Percentiles rank a stretch among this genome's conserved stretches.
Evolutionary conservation across 495 filamentous ascomycete genomes (phyloP).

Genomic region (Penicillium paradoxum): DNA sequence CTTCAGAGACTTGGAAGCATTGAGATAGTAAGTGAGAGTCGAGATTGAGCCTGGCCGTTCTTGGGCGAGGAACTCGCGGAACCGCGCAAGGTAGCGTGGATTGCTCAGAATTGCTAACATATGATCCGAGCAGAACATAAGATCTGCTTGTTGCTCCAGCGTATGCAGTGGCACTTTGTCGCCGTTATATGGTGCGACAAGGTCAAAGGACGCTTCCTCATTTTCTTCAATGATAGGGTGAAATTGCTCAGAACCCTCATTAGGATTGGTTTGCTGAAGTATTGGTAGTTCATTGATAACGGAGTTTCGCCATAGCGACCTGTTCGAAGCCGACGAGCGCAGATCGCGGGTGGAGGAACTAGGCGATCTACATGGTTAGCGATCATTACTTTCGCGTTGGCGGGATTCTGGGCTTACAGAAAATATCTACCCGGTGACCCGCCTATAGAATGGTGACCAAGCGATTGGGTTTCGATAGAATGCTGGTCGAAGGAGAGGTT

Average conservation of each 20-base stretch:
- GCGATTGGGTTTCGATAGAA: not conserved
- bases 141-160: constrained; percentile 56
- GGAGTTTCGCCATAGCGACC: constrained; percentile 23
- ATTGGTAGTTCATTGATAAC: constrained; percentile 27
- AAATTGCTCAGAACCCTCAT: constrained; percentile 28
- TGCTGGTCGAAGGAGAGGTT: not conserved
- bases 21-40: constrained; percentile 61
- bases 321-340: constrained; percentile 18
- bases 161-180: constrained; percentile 22
- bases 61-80: constrained; percentile 63
- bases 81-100: constrained; percentile 57
- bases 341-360: constrained; percentile 10
- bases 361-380: constrained; percentile 2
- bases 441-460: constrained; percentile 2
- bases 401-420: not conserved
- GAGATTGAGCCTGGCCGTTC: constrained; percentile 67
- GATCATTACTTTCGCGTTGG: not conserved
- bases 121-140: constrained; percentile 61
- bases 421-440: not conserved
- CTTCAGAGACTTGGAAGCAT: constrained; percentile 59
- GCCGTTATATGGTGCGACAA: constrained; percentile 27
- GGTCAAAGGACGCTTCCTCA: constrained; percentile 27
- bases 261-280: constrained; percentile 28
- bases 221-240: constrained; percentile 21
- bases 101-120: constrained; percentile 57